Evolutionary conservation across 2,329 filamentous ascomycete genomes (phyloP).

Genomic region (Lecanicillium sp.): DNA sequence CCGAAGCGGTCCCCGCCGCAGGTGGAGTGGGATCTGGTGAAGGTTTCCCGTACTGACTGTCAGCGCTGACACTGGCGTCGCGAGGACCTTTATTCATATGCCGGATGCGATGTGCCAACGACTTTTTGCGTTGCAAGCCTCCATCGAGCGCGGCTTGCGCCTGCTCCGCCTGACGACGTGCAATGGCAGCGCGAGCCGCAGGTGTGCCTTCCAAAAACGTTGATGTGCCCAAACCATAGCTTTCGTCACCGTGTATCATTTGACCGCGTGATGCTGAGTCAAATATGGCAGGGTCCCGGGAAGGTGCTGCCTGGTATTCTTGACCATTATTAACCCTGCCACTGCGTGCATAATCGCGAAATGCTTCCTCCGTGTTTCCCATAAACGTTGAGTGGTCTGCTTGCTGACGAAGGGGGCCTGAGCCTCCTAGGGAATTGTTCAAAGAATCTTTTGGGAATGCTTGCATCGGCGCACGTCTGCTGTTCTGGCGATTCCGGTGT

Average conservation of each 20-base stretch:
- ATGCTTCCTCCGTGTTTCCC: conserved; percentile 77
- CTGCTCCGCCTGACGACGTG: conserved; percentile 64
- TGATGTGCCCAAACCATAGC: conserved; percentile 79
- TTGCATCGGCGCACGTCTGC: conserved; percentile 84
- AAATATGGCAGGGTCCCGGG: conserved; percentile 47
- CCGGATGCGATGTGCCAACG: conserved; percentile 82
- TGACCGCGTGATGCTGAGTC: conserved; percentile 62
- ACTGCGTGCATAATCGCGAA: conserved; percentile 64
- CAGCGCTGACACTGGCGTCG: conserved; percentile 50
- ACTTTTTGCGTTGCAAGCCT: conserved; percentile 84
- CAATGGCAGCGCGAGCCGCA: conserved; percentile 71
- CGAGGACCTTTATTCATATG: conserved; percentile 69
- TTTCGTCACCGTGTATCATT: conserved; percentile 76
- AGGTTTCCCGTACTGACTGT: conserved; percentile 35
- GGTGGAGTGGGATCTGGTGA: conserved; percentile 30
- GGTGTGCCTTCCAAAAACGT: conserved; percentile 94
- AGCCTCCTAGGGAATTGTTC: conserved; percentile 85
- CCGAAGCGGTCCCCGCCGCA: conserved; percentile 23
- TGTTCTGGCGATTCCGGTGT: conserved; percentile 80
- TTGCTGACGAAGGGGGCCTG: conserved; percentile 73
- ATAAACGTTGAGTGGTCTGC: conserved; percentile 85
- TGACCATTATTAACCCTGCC: conserved; percentile 21
- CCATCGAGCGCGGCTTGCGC: conserved; percentile 47
- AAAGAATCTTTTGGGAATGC: conserved; percentile 88
- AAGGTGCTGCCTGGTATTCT: conserved; percentile 15